Conservation (phyloP, 805 yeast species). For the Candida mattraensis region DNA sequence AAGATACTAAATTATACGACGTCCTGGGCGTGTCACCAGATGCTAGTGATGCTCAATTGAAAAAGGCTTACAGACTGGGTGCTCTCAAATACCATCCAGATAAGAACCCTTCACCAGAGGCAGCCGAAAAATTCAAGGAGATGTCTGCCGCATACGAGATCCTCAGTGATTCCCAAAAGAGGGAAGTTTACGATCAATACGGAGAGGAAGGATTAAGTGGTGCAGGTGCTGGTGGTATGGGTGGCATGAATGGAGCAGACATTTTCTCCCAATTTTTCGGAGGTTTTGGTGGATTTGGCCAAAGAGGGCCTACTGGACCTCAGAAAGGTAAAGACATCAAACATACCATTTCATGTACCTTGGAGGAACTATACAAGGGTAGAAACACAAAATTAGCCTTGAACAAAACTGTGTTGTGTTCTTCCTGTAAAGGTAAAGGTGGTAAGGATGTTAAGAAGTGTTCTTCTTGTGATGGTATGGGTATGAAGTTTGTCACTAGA, state of each 20-base stretch:
- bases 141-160: conserved; percentile 85
- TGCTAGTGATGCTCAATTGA: conserved; percentile 70
- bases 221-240: conserved; percentile 66
- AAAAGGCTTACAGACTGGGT: conserved; percentile 78
- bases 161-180: conserved; percentile 83
- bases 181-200: conserved; percentile 82
- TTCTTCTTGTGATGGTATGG: conserved; percentile 85
- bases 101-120: conserved; percentile 82
- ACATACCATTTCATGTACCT: conserved; percentile 79
- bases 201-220: conserved; percentile 93
- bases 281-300: conserved; percentile 64
- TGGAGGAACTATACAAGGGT: conserved; percentile 94
- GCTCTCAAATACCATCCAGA: conserved; percentile 85
- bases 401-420: conserved; percentile 88
- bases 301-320: conserved; percentile 77
- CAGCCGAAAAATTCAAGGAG: conserved; percentile 94
- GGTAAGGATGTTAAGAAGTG: conserved; percentile 93
- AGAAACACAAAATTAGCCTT: conserved; percentile 91
- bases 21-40: conserved; percentile 67
- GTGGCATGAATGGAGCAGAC: conserved; percentile 51
- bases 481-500: conserved; percentile 87
- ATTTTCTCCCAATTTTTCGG: conserved; percentile 60
- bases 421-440: conserved; percentile 90
- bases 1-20: conserved; percentile 77
- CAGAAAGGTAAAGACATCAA: conserved; percentile 87